These are phyloP conservation scores for Phytophthora chlamydospora DNA, from an alignment of 352 stramenopile species.

Conservation along the genomic window DNA sequence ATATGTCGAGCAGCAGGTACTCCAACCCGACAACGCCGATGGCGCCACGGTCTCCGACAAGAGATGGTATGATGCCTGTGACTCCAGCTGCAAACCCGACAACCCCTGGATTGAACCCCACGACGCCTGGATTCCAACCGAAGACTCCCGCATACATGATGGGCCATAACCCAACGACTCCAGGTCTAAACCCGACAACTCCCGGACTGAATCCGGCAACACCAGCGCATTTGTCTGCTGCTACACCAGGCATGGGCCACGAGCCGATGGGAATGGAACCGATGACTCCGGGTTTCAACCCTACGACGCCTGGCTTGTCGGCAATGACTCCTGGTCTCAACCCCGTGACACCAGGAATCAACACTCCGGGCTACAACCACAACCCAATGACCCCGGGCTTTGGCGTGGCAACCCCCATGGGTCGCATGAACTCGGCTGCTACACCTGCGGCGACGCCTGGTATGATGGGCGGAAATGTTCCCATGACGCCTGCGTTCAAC, in stretches of 20 bases:
- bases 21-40: conserved; percentile 57
- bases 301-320: conserved; percentile 80
- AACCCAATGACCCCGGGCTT: conserved; percentile 90
- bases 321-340: conserved; percentile 85
- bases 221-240: conserved; percentile 70
- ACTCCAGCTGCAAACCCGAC: conserved; percentile 75
- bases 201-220: conserved; percentile 79
- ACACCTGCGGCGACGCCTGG: conserved; percentile 77
- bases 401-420: conserved; percentile 80
- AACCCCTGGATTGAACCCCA: conserved; percentile 83
- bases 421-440: conserved; percentile 67
- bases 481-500: conserved; percentile 81
- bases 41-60: conserved; percentile 66
- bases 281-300: conserved; percentile 89
- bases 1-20: conserved; percentile 62
- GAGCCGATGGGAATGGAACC: conserved; percentile 82
- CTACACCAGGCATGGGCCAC: conserved; percentile 72
- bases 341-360: conserved; percentile 81
- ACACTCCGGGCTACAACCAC: conserved; percentile 84
- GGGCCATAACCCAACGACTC: conserved; percentile 78
- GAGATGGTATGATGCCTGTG: conserved; percentile 68
- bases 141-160: conserved; percentile 83
- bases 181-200: conserved; percentile 82
- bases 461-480: conserved; percentile 68
- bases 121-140: conserved; percentile 79